A percentile compares a stretch with the other conserved stretches of the same genome.
Evolutionary conservation across 805 yeast genomes (phyloP).

Genomic region (Candida railenensis): DNA sequence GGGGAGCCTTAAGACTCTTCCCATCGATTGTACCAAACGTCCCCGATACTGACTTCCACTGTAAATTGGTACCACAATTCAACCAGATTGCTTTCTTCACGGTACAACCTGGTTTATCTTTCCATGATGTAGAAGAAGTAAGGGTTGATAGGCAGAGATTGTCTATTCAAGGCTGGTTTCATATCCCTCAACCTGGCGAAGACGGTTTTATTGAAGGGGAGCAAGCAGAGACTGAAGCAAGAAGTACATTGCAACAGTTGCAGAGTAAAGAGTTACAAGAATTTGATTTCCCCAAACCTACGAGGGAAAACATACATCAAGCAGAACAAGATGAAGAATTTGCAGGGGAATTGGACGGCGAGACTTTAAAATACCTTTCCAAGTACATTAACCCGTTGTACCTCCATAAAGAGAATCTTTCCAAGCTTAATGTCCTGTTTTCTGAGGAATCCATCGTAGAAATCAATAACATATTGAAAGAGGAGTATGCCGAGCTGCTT

Average conservation of each 20-base stretch:
- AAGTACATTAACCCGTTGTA: slow-evolving; percentile 58
- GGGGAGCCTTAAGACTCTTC: slow-evolving; percentile 86
- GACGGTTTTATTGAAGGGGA: slow-evolving; percentile 81
- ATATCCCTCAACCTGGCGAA: slow-evolving; percentile 93
- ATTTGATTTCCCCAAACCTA: slow-evolving; percentile 75
- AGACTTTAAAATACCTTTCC: slow-evolving; percentile 50
- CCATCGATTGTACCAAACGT: slow-evolving; percentile 87
- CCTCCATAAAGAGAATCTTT: slow-evolving; percentile 34
- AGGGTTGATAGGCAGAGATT: slow-evolving; percentile 85
- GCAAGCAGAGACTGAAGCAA: slow-evolving; percentile 72
- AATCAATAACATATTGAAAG: slow-evolving; percentile 60
- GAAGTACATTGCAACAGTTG: slow-evolving; percentile 74
- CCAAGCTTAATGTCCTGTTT: slow-evolving; percentile 50
- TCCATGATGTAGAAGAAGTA: slow-evolving; percentile 98
- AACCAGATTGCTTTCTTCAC: slow-evolving; percentile 95
- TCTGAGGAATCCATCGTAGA: slow-evolving; percentile 69
- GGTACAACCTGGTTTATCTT: slow-evolving; percentile 93
- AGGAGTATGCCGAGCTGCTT: slow-evolving; percentile 49
- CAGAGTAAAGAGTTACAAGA: slow-evolving; percentile 76
- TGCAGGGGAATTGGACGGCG: slow-evolving; percentile 8
- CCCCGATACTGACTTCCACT: slow-evolving; percentile 73
- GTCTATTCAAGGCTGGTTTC: slow-evolving; percentile 98
- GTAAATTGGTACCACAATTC: slow-evolving; percentile 83
- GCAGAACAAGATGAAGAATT: slow-evolving; percentile 14
- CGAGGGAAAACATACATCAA: slow-evolving; percentile 44